Conservation (phyloP, 257 asterid genomes). For the Voacanga thouarsii region DNA sequence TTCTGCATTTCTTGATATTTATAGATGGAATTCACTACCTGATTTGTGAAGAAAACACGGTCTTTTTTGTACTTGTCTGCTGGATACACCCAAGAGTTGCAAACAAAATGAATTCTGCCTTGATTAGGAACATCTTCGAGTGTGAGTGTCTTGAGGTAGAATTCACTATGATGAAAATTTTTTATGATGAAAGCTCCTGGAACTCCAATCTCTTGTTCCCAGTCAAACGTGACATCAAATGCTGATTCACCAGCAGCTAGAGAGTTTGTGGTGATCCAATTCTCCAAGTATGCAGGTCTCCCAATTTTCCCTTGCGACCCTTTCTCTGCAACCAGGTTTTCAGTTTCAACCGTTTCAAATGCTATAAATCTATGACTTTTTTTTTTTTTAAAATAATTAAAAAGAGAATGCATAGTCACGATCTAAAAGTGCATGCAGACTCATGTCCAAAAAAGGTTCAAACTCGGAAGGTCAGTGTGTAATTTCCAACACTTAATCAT, state of each 20-base stretch:
- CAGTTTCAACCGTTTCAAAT: too few species aligned
- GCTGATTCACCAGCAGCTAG: slow-evolving; percentile 30
- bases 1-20: neutral
- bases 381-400: too few species aligned
- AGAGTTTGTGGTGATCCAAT: slow-evolving; percentile 24
- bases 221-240: slow-evolving; percentile 27
- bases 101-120: slow-evolving; percentile 25
- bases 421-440: too few species aligned
- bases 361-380: too few species aligned
- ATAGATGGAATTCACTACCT: slow-evolving; percentile 17
- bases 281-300: slow-evolving; percentile 25
- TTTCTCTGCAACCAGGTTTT: slow-evolving; percentile 6
- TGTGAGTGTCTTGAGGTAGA: slow-evolving; percentile 36
- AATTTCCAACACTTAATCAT: too few species aligned
- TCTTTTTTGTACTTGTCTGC: slow-evolving; percentile 25
- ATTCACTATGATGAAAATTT: slow-evolving; percentile 31
- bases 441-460: too few species aligned
- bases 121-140: slow-evolving; percentile 30
- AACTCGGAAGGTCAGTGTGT: too few species aligned
- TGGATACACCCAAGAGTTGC: slow-evolving; percentile 40
- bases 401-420: too few species aligned
- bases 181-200: slow-evolving; percentile 37
- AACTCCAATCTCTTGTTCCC: slow-evolving; percentile 29
- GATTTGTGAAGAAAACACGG: slow-evolving; percentile 37
- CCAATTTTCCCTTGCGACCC: slow-evolving; percentile 25